Base-by-base conservation (phyloP, 169 alveolate species). In the Plasmodium ovale region DNA sequence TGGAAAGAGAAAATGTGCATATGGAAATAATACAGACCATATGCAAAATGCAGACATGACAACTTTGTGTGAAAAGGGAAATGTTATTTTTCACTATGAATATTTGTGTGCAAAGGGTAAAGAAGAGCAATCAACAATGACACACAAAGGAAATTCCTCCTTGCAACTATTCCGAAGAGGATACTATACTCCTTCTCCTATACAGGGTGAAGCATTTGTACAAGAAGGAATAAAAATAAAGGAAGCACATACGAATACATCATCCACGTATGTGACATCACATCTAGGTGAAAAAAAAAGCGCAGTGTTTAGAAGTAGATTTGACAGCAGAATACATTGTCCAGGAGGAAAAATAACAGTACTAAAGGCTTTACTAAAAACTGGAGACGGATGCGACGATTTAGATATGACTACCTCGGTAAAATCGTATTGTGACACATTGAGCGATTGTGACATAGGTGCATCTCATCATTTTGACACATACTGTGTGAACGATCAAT, bases 381-480 rank as follows among this genome's bases (percentile, higher is more conserved):
- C 62, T 7, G 89, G 82, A 0, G 53, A 49, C n/a, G 82, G 82
- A 3, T 79, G 89, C 21, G 62, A 44, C 7, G 82, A 67, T 65
- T 56, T 79, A 31, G 27, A 47, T 31, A 16, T 79, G 33, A 79
- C 84, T 9, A 33, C 12, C 1, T 51, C 84, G 31, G 60, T 79
- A 19, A 64, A 79, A 49, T 21, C 19, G 14, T 79, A 79, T 56
- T 79, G 89, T 65, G 56, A 79, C 35, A 21, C 29, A 5, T 54
- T 67, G 3, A 64, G 72, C 16, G 53, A 49, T 49, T 79, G 89
- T 49, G 71, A 79, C 51, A 35, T 79, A 5, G 89, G 89, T 12
- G 16, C 49, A 14, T 64, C 44, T 2, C 44, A 79, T 58, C 79
- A 79, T 39, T 79, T 79, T 65, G 89, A 79, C 27, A 62, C 84